Base-by-base conservation (phyloP, 75 land plant species). In the Gnetum montanum region DNA sequence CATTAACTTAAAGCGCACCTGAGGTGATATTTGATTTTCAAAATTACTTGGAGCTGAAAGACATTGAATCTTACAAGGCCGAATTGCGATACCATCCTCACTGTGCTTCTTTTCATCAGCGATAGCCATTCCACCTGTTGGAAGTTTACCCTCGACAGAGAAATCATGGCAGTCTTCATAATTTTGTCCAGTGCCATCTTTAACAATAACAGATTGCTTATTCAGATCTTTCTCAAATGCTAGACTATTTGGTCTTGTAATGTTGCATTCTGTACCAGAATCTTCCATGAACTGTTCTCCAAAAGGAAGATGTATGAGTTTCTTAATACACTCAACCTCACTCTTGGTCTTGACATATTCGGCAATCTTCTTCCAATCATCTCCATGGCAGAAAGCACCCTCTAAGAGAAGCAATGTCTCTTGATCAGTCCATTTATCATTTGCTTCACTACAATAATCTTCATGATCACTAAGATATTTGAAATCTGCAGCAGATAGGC, bases 381-480 rank as follows among this genome's bases (percentile, higher is more conserved):
- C 85, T 12, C 91, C 88, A 64, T 74, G 70, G 45, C 70, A 73
- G 49, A 72, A 35, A 54, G 83, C 70, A 54, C 83, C 95, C 69
- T 94, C 98, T 25, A 94, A 70, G 37, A 94, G 88, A 59, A 74
- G 77, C 27, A 86, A 54, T 12, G 70, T 81, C 69, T 94, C 98
- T 46, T 77, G 64, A 43, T 78, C 85, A 20, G 88, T 83, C 98
- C 98, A 94, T 6, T 31, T 61, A 54, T 37, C 61, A 68, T 54
- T 25, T 29, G 35, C 60, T 22, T 25, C 12, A 15, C 28, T 49
- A 35, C 13, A 37, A 16, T 19, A 54, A 26, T 38, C 36, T 29
- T 51, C 67, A 33, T 13, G 34, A 34, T 16, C 0, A 19, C 54
- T 62, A 19, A 8, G 62, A 22, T 41, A 29, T 30, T 49, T 69